Evolutionary conservation across 202 grass and related monocot genomes (phyloP), one percentile per base, ranked within the genome.

Genomic region (Carex sylvatica): DNA sequence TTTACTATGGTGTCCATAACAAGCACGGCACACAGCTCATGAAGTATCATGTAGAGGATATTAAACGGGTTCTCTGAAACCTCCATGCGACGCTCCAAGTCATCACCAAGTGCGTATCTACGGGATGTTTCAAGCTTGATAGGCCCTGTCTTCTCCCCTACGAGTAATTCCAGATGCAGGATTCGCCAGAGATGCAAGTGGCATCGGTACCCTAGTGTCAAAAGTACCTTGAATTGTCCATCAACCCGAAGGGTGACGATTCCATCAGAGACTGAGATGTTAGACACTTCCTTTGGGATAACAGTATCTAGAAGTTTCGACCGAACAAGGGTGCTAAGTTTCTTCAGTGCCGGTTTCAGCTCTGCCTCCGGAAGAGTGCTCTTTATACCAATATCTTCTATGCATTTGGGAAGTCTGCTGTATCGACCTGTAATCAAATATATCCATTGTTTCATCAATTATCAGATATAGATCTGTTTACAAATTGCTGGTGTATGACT

Each of bases 61-160:
- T 59, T 85, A 30, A 99, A 95, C 40, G 96, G 93, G 80, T 92
- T 93, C 26, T 92, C 92, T 81, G 86, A 83, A 70, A 82, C 86
- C 24, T 89, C 92, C 96, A 98, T 95, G 72, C 96, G 89, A 71
- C 91, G 90, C 89, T 99, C 96, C 85, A n/a, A n/a, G n/a, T n/a
- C n/a, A n/a, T n/a, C n/a, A n/a, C n/a, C n/a, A n/a, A n/a, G n/a
- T n/a, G n/a, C n/a, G n/a, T n/a, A n/a, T n/a, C n/a, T n/a, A n/a
- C n/a, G n/a, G n/a, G n/a, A n/a, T n/a, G n/a, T n/a, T n/a, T n/a
- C n/a, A n/a, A n/a, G n/a, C n/a, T n/a, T n/a, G n/a, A n/a, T n/a
- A n/a, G n/a, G n/a, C n/a, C n/a, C n/a, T n/a, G n/a, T n/a, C n/a
- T n/a, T n/a, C n/a, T n/a, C n/a, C n/a, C n/a, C n/a, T n/a, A n/a